Evolutionary conservation across 176 grass and related monocot genomes (phyloP).

Genomic region (Rhynchospora pubera): DNA sequence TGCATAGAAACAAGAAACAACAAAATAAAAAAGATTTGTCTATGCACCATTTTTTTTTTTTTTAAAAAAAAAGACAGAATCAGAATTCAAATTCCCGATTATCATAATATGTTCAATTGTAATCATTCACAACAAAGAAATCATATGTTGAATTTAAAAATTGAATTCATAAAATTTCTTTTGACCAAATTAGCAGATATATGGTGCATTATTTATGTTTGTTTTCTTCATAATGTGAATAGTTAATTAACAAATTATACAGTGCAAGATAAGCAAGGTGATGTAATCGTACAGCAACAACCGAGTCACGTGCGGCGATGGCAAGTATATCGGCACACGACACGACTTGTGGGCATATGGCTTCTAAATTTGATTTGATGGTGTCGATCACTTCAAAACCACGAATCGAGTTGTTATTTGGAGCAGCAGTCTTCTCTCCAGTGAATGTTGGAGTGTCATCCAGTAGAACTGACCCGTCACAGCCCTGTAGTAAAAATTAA

Average conservation of each 20-base stretch:
- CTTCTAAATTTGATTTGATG: slow-evolving; percentile 29
- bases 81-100: neutral
- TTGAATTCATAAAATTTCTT: neutral
- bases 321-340: slow-evolving; percentile 46
- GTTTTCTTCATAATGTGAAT: neutral
- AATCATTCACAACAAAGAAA: too few species aligned
- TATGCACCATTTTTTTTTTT: neutral
- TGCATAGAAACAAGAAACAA: neutral
- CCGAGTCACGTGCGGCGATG: slow-evolving; percentile 28
- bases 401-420: slow-evolving; percentile 32
- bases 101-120: neutral
- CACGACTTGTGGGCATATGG: slow-evolving; percentile 27
- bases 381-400: slow-evolving; percentile 39
- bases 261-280: neutral
- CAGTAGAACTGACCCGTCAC: slow-evolving; percentile 32
- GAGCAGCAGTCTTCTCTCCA: slow-evolving; percentile 28
- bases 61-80: neutral
- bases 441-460: slow-evolving; percentile 30
- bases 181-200: neutral
- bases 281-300: slow-evolving; percentile 6
- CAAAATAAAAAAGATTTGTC: neutral
- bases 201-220: neutral
- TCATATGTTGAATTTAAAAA: neutral
- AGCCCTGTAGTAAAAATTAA: slow-evolving; percentile 19
- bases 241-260: neutral